Evolutionary conservation across 73 alveolate species (phyloP).

Genomic region (Durusdinium trenchii): DNA sequence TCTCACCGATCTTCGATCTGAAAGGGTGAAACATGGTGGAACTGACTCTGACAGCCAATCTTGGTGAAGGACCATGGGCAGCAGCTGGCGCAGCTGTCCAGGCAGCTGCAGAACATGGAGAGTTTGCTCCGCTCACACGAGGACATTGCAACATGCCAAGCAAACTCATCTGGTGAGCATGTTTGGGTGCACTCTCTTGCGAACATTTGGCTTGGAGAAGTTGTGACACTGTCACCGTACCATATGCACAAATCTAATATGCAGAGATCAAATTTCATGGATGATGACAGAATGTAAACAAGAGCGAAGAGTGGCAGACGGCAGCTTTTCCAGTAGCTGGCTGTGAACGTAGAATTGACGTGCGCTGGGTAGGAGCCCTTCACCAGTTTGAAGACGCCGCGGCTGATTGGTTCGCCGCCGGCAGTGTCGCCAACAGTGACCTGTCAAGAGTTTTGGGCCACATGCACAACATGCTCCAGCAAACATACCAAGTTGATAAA

Average conservation of each 20-base stretch:
- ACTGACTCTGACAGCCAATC: no score
- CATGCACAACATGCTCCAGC: background rate
- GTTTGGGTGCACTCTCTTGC: background rate
- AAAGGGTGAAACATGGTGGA: no score
- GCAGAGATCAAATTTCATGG: background rate
- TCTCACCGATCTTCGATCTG: no score
- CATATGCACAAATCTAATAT: background rate
- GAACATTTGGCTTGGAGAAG: background rate
- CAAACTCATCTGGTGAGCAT: background rate
- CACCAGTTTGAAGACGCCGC: constrained; percentile 38
- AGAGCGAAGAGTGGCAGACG: background rate
- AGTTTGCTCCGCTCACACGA: constrained; percentile 39
- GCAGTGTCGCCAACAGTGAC: constrained; percentile 34
- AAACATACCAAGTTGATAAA: background rate
- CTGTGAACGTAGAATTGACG: background rate
- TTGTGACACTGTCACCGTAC: background rate
- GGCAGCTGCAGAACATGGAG: constrained; percentile 95
- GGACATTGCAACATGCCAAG: background rate
- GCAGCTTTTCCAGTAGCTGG: background rate
- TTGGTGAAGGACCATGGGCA: constrained; percentile 83
- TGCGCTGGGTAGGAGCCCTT: constrained; percentile 25
- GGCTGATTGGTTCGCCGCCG: constrained; percentile 19
- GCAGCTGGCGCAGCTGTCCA: constrained; percentile 83
- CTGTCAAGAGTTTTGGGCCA: background rate
- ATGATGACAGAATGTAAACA: background rate